Evolutionary conservation across 176 grass and related monocot species (phyloP).

Genomic region (Eremochloa ophiuroides): DNA sequence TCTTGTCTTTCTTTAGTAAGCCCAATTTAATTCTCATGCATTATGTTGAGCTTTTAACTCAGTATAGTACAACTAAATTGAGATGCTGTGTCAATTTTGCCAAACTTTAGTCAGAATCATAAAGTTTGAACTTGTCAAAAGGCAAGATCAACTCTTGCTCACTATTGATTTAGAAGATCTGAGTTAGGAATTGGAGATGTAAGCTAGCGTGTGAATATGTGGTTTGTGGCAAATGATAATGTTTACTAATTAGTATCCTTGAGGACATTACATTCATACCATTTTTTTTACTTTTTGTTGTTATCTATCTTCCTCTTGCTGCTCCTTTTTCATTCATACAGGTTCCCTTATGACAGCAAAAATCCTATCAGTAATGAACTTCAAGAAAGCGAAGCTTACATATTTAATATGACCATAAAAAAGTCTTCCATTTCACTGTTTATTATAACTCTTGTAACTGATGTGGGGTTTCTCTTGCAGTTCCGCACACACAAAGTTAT

Average conservation of each 20-base stretch:
- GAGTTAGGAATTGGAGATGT: neutral
- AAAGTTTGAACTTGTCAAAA: neutral
- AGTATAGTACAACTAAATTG: neutral
- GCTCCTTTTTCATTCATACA: neutral
- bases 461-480: constrained; percentile 25
- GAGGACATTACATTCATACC: neutral
- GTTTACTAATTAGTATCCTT: neutral
- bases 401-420: neutral
- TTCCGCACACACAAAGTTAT: constrained; percentile 96
- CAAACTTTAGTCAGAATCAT: neutral
- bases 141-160: neutral
- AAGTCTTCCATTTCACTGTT: neutral
- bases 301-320: neutral
- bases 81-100: neutral
- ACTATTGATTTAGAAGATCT: neutral
- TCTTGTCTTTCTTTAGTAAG: neutral
- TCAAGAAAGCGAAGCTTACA: neutral
- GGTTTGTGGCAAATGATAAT: neutral
- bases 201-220: neutral
- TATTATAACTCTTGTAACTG: neutral
- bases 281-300: neutral
- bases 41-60: neutral
- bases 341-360: neutral
- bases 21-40: neutral
- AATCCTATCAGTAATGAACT: neutral